Conservation (phyloP, 1,139 yeast genomes). For the Spathaspora sp. region DNA sequence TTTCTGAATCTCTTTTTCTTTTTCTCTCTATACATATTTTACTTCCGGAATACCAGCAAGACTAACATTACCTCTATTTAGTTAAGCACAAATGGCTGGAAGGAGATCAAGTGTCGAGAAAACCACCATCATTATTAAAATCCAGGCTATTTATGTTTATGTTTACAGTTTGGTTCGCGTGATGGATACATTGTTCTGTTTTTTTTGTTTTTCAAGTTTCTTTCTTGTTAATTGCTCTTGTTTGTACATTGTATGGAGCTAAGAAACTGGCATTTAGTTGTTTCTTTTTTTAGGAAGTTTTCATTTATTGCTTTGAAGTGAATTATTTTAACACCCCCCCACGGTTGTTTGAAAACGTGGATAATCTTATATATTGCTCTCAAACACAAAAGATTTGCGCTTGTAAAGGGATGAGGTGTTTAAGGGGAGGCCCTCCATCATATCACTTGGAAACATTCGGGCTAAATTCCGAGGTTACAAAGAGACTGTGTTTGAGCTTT, state of each 20-base stretch:
- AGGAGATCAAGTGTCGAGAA: conserved; percentile 31
- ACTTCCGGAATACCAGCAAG: conserved; percentile 55
- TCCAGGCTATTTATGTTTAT: conserved; percentile 21
- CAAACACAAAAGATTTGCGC: too few species aligned
- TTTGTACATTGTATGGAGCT: not conserved
- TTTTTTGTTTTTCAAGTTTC: too few species aligned
- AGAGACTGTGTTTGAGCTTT: not conserved
- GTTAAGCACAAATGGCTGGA: conserved; percentile 55
- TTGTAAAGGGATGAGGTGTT: too few species aligned
- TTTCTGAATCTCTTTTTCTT: conserved; percentile 12
- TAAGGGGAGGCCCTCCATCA: too few species aligned
- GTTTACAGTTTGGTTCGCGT: conserved; percentile 41
- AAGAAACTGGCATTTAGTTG: not conserved
- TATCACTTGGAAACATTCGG: not conserved
- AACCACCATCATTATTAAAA: conserved; percentile 35
- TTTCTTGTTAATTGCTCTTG: not conserved
- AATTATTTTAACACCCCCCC: too few species aligned
- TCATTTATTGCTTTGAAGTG: too few species aligned
- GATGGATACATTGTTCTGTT: conserved; percentile 34
- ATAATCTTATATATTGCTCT: too few species aligned
- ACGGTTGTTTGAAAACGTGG: too few species aligned
- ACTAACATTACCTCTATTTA: conserved; percentile 41
- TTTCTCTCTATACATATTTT: conserved; percentile 29
- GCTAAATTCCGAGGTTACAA: not conserved
- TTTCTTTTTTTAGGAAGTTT: too few species aligned